Evolutionary conservation across 208 protist species (phyloP).

Genomic region (Tetramitus jugosus): DNA sequence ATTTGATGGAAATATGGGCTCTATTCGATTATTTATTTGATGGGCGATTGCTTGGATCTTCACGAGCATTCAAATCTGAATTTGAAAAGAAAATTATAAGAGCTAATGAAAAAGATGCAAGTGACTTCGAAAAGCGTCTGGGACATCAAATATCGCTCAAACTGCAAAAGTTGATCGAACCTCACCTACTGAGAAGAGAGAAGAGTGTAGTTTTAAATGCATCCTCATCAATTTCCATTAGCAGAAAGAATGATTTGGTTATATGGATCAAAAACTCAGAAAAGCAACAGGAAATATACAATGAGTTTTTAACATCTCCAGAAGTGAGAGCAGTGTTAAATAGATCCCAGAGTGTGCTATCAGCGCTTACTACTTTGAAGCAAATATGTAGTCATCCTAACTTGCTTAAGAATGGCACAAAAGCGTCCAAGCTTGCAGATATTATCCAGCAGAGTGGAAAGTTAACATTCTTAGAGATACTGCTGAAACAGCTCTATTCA

Average conservation of each 20-base stretch:
- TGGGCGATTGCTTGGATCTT: constrained; percentile 57
- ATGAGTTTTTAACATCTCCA: not conserved
- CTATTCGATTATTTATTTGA: constrained; percentile 80
- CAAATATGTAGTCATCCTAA: constrained; percentile 3
- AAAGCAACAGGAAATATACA: not conserved
- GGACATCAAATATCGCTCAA: not conserved
- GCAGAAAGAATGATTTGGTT: constrained; percentile 15
- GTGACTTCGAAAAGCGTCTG: not conserved
- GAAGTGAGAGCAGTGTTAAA: constrained; percentile 4
- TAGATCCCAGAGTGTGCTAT: not conserved
- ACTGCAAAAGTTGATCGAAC: not conserved
- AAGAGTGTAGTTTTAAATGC: not conserved
- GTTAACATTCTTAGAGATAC: not conserved
- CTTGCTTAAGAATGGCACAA: not conserved
- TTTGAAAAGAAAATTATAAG: constrained; percentile 21
- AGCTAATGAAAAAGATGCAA: constrained; percentile 15
- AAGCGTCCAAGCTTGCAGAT: too few species aligned
- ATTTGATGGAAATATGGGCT: constrained; percentile 95
- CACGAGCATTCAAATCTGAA: not conserved
- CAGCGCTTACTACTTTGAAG: not conserved
- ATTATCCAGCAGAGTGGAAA: not conserved
- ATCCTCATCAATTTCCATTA: too few species aligned
- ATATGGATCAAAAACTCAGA: not conserved
- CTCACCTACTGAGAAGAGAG: not conserved
- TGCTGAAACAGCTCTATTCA: not conserved